phyloP scores from a whole-genome alignment of 2,329 filamentous ascomycete species.

The Aspergillus spinulosporus region DNA sequence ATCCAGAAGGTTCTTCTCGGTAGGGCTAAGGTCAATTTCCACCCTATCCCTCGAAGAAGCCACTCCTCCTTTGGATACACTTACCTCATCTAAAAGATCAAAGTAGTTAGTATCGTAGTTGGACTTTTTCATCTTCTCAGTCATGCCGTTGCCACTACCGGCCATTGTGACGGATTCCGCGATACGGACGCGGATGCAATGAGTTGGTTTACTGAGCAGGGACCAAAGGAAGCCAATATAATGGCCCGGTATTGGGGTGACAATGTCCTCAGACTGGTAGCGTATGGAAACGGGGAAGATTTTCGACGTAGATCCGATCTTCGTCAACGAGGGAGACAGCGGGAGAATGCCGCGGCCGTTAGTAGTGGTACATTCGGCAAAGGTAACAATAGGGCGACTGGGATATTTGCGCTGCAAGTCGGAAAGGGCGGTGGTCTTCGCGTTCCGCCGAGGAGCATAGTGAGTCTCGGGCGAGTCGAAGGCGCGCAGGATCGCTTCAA shows the following conservation, averaged over 20 bases:
- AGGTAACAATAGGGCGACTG: constrained; percentile 75
- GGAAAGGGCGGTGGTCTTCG: constrained; percentile 60
- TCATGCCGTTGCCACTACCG: constrained; percentile 24
- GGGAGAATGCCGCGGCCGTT: constrained; percentile 89
- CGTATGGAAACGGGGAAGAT: constrained; percentile 90
- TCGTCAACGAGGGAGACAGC: constrained; percentile 73
- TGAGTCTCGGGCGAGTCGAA: constrained; percentile 60
- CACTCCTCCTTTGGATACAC: constrained; percentile 22
- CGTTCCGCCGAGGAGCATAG: constrained; percentile 42
- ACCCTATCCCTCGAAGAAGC: constrained; percentile 15
- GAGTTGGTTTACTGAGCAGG: constrained; percentile 78
- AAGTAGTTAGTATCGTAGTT: constrained; percentile 50
- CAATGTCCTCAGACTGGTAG: constrained; percentile 85
- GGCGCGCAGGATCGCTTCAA: constrained; percentile 71
- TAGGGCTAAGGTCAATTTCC: constrained; percentile 39
- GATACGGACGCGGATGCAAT: constrained; percentile 87
- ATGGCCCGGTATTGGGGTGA: constrained; percentile 78
- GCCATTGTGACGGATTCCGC: constrained; percentile 64
- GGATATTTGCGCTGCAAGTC: constrained; percentile 69
- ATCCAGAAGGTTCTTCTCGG: constrained; percentile 73
- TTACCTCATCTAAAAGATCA: constrained; percentile 45
- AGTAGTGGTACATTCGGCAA: constrained; percentile 91
- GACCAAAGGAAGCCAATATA: constrained; percentile 80
- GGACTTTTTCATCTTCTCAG: constrained; percentile 18
- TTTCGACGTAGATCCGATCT: constrained; percentile 64